A percentile compares a stretch with the other conserved stretches of the same genome.
These are phyloP conservation scores for Leishmania gerbilli DNA, from an alignment of 208 protist genomes.

Conservation along the genomic window DNA sequence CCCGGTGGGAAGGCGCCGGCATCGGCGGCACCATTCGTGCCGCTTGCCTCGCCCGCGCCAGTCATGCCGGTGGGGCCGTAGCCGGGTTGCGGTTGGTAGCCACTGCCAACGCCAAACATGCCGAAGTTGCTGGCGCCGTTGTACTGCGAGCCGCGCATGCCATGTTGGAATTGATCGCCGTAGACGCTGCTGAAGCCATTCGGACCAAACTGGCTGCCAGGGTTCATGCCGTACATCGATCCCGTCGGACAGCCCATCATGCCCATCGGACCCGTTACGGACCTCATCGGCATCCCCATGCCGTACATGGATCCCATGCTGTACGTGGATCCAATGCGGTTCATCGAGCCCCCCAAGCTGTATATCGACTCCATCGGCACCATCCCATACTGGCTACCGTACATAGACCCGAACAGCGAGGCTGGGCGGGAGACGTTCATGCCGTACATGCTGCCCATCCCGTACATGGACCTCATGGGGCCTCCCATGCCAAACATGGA, in stretches of 20 bases:
- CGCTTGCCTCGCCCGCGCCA: conserved; percentile 9
- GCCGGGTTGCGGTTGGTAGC: conserved; percentile 4
- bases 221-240: conserved; percentile 37
- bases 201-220: conserved; percentile 11
- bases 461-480: conserved; percentile 14
- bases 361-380: conserved; percentile 19
- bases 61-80: conserved; percentile 31
- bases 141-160: conserved; percentile 9
- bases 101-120: conserved; percentile 15
- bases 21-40: background rate
- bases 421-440: conserved; percentile 21
- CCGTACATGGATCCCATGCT: conserved; percentile 44
- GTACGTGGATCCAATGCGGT: conserved; percentile 38
- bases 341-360: conserved; percentile 24
- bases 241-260: conserved; percentile 26
- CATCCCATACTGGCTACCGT: conserved; percentile 36
- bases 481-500: conserved; percentile 26
- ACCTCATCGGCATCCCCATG: conserved; percentile 29
- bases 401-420: conserved; percentile 12
- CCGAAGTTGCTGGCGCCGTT: conserved; percentile 27
- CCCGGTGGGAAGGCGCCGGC: background rate
- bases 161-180: conserved; percentile 16
- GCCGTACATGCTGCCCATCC: conserved; percentile 31
- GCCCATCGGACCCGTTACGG: conserved; percentile 16
- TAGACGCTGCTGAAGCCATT: conserved; percentile 40